Conservation (phyloP, 257 asterid species). For the Solanum bukasovii region DNA sequence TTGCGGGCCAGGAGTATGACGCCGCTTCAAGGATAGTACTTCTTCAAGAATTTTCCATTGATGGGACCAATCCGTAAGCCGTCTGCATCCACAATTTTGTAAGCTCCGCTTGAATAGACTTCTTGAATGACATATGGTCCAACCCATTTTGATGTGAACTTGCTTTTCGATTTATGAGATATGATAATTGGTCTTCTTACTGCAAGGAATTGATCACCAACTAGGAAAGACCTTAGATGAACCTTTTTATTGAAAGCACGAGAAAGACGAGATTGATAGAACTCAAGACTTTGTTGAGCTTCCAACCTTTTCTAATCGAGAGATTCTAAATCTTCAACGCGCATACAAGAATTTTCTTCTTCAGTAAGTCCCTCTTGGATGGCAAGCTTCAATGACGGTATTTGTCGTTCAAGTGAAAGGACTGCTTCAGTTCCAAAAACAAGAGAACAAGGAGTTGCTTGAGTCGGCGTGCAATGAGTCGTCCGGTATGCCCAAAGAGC, state of each 20-base stretch:
- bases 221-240: background rate
- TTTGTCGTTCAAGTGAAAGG: background rate
- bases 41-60: background rate
- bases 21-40: background rate
- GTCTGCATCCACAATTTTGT: background rate
- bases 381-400: background rate
- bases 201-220: background rate
- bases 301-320: background rate
- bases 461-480: background rate
- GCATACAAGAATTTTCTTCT: background rate
- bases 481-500: background rate
- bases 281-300: background rate
- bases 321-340: background rate
- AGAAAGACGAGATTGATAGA: background rate
- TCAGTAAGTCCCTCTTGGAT: background rate
- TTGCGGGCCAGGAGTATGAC: background rate
- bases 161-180: background rate
- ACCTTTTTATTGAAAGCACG: background rate
- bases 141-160: background rate
- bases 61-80: background rate
- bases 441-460: background rate
- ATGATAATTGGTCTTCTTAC: background rate
- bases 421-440: background rate
- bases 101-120: background rate
- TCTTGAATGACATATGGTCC: background rate